These are phyloP conservation scores for Hymenotorrendiella dingleyae DNA, from an alignment of 2,329 filamentous ascomycete genomes.

Conservation along the genomic window DNA sequence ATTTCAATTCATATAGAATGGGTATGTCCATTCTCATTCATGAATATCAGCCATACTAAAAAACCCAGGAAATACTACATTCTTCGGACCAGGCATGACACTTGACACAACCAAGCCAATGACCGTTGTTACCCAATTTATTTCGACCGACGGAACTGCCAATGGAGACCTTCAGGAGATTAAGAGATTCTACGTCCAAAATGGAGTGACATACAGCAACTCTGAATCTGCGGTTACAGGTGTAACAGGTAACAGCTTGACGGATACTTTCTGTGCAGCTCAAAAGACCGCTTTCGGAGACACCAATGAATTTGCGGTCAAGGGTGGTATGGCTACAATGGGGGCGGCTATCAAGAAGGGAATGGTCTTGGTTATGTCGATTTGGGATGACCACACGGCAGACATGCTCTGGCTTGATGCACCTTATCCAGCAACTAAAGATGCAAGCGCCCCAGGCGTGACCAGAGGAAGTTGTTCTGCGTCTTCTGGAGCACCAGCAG, in stretches of 20 bases:
- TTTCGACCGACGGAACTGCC: constrained; percentile 43
- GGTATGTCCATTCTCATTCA: no score
- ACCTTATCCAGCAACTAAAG: constrained; percentile 48
- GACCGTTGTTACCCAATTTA: constrained; percentile 56
- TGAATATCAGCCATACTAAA: no score
- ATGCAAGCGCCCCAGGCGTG: constrained; percentile 41
- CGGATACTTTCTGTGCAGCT: constrained; percentile 48
- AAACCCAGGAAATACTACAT: constrained; percentile 45
- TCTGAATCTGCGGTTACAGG: constrained; percentile 40
- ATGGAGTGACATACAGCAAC: constrained; percentile 47
- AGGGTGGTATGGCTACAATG: constrained; percentile 53
- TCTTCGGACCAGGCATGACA: constrained; percentile 48
- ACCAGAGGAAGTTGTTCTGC: constrained; percentile 49
- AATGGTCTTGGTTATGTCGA: constrained; percentile 61
- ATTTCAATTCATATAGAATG: constrained; percentile 57
- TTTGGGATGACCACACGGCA: constrained; percentile 51
- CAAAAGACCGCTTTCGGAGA: constrained; percentile 53
- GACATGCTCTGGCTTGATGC: constrained; percentile 75
- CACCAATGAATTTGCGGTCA: constrained; percentile 43
- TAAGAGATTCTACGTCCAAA: constrained; percentile 51
- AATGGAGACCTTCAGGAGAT: constrained; percentile 47
- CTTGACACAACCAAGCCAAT: constrained; percentile 47
- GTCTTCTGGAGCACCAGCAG: constrained; percentile 44
- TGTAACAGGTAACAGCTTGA: constrained; percentile 48
- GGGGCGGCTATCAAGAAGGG: constrained; percentile 44